phyloP scores from a whole-genome alignment of 768 basidiomycete species.

The Naganishia antarctica region DNA sequence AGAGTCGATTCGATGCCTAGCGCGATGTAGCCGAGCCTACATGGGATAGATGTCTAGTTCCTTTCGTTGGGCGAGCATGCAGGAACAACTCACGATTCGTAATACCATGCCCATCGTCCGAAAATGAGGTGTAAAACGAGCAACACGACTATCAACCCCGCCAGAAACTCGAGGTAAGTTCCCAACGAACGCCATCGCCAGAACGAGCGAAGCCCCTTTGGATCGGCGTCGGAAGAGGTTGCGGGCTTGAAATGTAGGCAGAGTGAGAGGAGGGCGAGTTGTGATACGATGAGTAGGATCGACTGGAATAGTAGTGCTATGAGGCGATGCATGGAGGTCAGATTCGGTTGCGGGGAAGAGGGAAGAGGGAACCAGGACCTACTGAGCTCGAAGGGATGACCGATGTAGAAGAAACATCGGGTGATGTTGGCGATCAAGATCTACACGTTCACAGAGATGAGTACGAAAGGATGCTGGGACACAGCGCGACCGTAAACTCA shows the following conservation, averaged over 20 bases:
- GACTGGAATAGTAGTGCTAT: conserved; percentile 47
- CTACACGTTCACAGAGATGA: not conserved
- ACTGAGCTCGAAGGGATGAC: conserved; percentile 48
- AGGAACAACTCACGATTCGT: conserved; percentile 19
- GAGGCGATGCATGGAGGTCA: too few species aligned
- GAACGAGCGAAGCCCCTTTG: conserved; percentile 27
- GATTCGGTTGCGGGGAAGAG: not conserved
- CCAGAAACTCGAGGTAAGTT: conserved; percentile 46
- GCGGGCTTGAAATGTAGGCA: conserved; percentile 44
- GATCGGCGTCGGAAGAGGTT: not conserved
- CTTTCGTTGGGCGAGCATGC: not conserved
- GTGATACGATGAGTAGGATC: conserved; percentile 47
- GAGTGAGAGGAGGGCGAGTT: conserved; percentile 46
- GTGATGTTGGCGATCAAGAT: conserved; percentile 48
- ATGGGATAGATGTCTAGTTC: not conserved
- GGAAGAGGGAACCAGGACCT: conserved; percentile 18
- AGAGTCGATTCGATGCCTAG: conserved; percentile 42
- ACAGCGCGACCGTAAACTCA: not conserved
- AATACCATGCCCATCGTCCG: conserved; percentile 44
- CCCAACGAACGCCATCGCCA: conserved; percentile 48
- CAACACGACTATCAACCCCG: conserved; percentile 43
- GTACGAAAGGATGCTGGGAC: not conserved
- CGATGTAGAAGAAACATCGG: conserved; percentile 49
- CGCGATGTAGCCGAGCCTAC: conserved; percentile 18
- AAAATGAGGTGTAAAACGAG: conserved; percentile 40